Conservation (phyloP, 208 protist genomes). For the Crithidia bombi region DNA sequence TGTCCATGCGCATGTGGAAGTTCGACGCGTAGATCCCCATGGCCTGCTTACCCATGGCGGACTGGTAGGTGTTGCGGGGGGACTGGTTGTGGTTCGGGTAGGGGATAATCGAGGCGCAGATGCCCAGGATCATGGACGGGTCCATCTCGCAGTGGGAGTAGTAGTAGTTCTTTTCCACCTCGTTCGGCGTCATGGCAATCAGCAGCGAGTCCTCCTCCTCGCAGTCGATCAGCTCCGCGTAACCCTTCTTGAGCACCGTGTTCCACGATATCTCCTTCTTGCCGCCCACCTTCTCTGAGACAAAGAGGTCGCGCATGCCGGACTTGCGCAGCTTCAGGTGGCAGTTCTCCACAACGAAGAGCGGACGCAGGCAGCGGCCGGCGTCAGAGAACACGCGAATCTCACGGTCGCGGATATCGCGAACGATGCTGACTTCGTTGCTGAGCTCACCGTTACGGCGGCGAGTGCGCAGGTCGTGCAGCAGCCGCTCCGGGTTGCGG, state of each 20-base stretch:
- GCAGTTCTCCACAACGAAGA: conserved; percentile 75
- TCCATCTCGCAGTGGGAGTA: conserved; percentile 94
- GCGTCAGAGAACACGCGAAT: conserved; percentile 82
- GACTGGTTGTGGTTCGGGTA: conserved; percentile 99
- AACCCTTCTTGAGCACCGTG: conserved; percentile 68
- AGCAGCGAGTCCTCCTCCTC: conserved; percentile 99
- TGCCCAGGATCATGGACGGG: conserved; percentile 87
- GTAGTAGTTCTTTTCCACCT: conserved; percentile 79
- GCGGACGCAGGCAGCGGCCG: conserved; percentile 71
- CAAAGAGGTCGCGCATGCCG: conserved; percentile 67
- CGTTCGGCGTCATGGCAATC: conserved; percentile 91
- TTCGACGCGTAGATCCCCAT: conserved; percentile 97
- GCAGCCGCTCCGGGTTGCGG: conserved; percentile 74
- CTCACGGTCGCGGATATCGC: conserved; percentile 68
- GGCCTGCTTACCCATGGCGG: conserved; percentile 99
- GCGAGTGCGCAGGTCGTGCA: conserved; percentile 73
- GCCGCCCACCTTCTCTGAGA: conserved; percentile 84
- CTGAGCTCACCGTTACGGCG: conserved; percentile 76
- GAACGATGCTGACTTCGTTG: conserved; percentile 83
- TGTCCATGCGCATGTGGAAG: conserved; percentile 97
- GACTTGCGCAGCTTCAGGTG: conserved; percentile 59
- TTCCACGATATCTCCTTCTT: conserved; percentile 73
- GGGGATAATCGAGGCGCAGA: conserved; percentile 97
- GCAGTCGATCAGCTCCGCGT: conserved; percentile 97
- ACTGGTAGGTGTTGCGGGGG: conserved; percentile 99